Evolutionary conservation across 2,329 filamentous ascomycete genomes (phyloP), one percentile per base, ranked within the genome.

Genomic region (Fusarium sublunatum): DNA sequence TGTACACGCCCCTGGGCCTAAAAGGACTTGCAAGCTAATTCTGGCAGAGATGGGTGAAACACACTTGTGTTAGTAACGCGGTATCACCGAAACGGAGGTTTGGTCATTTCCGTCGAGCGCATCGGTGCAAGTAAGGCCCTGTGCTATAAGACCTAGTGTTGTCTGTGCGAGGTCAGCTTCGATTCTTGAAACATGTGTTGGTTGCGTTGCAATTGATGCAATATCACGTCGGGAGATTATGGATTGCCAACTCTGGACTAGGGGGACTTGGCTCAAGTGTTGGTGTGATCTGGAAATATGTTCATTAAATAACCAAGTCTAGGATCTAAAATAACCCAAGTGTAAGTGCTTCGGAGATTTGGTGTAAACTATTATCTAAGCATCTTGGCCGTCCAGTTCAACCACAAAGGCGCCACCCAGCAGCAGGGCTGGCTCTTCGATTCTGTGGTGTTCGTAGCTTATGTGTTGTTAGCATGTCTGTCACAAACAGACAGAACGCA

Each of bases 371-470:
- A 11, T n/a, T 22, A 29, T 24, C 31, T 53, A 56, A 32, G 31
- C 31, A 32, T 52, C 42, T 28, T 65, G 44, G 7, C 52, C 58
- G 69, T 67, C 68, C 34, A 77, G 65, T 15, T 80, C 79, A 25
- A 87, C 83, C 3, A 80, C 77, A 71, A 93, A 92, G 1, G 88
- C 86, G 58, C 91, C 88, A 11, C 91, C 91, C 2, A 95, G 82
- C 29, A 94, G 78, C 48, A 96, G 89, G 0, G 91, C 92, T 3
- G 91, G 92, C 76, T 95, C 91, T 2, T 92, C 78, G 50, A 95
- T 85, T 65, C 76, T 91, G 69, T 91, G 83, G 76, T 95, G 91
- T 69, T 95, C 91, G 73, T 95, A 96, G 75, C 90, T 59, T 90
- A 35, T 35, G 5, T 24, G 39, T 10, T 50, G 48, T 67, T 29